Evolutionary conservation across 306 rosid species (phyloP), one percentile per base, ranked within the genome.

Genomic region (Adenanthera pavonina): DNA sequence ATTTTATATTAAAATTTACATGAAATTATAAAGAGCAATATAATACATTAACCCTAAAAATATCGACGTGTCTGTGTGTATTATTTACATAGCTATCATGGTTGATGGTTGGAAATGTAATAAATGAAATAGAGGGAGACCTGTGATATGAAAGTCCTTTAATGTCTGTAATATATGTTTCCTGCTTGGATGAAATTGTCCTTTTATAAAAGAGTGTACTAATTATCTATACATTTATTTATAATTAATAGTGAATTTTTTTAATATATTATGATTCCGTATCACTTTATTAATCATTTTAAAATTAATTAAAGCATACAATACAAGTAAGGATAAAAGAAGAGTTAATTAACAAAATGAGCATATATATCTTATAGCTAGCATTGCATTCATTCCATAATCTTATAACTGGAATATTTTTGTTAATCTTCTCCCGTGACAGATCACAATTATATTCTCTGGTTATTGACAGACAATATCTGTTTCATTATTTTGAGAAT

Each of bases 311-410:
- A 12, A 47, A 3, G 16, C 69, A 47, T 61, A 46, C 30, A 76
- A 44, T 44, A 44, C 61, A 76, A 46, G 36, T 61, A 57, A 8
- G 14, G 35, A 64, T 64, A n/a, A 2, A 36, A 36, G 5, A 64
- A 69, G 20, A 73, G 78, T 48, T 76, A 48, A 20, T 66, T 20
- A 11, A 15, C 59, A 75, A 76, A 36, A 67, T 66, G 59, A 69
- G 14, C 66, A 36, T 44, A 20, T 25, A 25, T 25, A 41, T 69
- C 69, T 82, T 71, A 47, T 49, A 2, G 35, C 48, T 14, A 36
- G 34, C 19, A 36, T 54, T 17, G 34, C 19, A 36, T 54, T 17
- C 33, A 41, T 66, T 44, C 76, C 35, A 57, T 57, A 59, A 57
- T 56, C 2, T 19, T 20, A 19, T 57, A 8, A 49, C 19, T n/a